Evolutionary conservation across 2,329 filamentous ascomycete species (phyloP).

Genomic region (Colletotrichum neosansevieriae): DNA sequence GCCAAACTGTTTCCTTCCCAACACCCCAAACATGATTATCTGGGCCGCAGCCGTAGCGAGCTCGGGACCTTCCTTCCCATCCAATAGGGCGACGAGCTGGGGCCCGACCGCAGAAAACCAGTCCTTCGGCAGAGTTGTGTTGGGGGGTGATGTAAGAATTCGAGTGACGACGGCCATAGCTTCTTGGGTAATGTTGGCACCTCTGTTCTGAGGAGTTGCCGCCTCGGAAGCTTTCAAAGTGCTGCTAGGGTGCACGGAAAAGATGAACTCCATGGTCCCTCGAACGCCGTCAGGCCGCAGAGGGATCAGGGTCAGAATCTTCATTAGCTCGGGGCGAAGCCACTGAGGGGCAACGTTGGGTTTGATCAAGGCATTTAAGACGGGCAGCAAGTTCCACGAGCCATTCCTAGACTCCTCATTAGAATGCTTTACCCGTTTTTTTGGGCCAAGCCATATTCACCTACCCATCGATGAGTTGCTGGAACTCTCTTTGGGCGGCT

Average conservation of each 20-base stretch:
- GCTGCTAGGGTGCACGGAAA: slow-evolving; percentile 73
- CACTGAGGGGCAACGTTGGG: slow-evolving; percentile 69
- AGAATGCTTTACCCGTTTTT: slow-evolving; percentile 42
- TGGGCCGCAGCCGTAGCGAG: slow-evolving; percentile 70
- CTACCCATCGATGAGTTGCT: slow-evolving; percentile 63
- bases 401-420: slow-evolving; percentile 42
- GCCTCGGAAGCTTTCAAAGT: slow-evolving; percentile 55
- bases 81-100: slow-evolving; percentile 72
- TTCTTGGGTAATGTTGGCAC: slow-evolving; percentile 75
- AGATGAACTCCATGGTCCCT: slow-evolving; percentile 77
- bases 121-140: slow-evolving; percentile 61
- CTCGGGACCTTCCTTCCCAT: slow-evolving; percentile 69
- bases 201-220: slow-evolving; percentile 63
- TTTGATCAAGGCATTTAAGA: slow-evolving; percentile 73
- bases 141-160: slow-evolving; percentile 71
- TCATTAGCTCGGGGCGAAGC: slow-evolving; percentile 69
- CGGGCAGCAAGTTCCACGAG: slow-evolving; percentile 68
- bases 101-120: slow-evolving; percentile 73
- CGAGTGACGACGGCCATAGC: slow-evolving; percentile 73
- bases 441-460: slow-evolving; percentile 7
- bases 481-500: slow-evolving; percentile 54
- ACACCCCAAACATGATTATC: slow-evolving; percentile 74
- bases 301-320: slow-evolving; percentile 70
- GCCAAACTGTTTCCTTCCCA: slow-evolving; percentile 73
- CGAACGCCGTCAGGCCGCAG: slow-evolving; percentile 73